These are phyloP conservation scores for Pterocarpus macrocarpus DNA, from an alignment of 306 rosid species.

Conservation along the genomic window DNA sequence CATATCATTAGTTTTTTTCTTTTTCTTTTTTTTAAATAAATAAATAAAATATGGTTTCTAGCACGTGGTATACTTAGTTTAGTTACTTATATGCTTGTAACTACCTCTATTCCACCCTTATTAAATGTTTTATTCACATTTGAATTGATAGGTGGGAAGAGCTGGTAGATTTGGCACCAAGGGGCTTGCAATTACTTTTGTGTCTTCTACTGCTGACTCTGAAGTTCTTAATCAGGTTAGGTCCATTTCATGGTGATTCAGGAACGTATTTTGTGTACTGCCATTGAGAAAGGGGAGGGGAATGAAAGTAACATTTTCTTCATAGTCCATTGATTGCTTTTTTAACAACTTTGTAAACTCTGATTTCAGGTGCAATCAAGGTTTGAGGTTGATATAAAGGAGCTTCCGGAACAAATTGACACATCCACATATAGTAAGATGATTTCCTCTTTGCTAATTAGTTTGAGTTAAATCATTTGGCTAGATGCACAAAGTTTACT, in stretches of 20 bases:
- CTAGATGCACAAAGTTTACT: background rate
- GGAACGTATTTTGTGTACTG: background rate
- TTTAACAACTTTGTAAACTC: constrained; percentile 57
- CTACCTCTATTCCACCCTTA: background rate
- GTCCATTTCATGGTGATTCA: background rate
- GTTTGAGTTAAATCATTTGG: background rate
- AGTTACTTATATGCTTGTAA: constrained; percentile 21
- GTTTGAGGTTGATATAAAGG: constrained; percentile 97
- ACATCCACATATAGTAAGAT: constrained; percentile 91
- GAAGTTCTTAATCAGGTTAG: constrained; percentile 73
- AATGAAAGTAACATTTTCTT: background rate
- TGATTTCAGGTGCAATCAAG: constrained; percentile 88
- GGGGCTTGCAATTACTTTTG: constrained; percentile 97
- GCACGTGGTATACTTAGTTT: background rate
- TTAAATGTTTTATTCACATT: constrained; percentile 14
- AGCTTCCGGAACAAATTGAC: constrained; percentile 97
- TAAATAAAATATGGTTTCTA: background rate
- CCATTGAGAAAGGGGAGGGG: background rate
- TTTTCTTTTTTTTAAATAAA: background rate
- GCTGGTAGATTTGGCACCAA: constrained; percentile 98
- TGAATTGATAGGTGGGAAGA: constrained; percentile 78
- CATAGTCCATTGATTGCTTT: background rate
- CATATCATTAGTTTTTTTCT: background rate
- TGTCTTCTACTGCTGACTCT: constrained; percentile 81
- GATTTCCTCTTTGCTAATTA: background rate